Base-by-base conservation (phyloP, 805 yeast genomes). In the Yarrowia sp. region DNA sequence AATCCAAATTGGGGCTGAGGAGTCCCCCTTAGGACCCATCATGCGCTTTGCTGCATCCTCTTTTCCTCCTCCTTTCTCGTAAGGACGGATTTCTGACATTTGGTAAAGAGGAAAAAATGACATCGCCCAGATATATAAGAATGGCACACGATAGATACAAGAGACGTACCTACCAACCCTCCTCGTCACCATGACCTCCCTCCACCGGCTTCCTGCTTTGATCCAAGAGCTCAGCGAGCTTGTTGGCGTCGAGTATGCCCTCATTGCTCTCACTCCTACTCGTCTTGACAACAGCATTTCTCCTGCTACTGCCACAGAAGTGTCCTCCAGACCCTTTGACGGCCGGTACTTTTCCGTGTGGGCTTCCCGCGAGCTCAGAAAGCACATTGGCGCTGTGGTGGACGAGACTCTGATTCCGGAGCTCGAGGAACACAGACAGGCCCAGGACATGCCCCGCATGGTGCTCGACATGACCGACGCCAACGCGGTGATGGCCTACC, bases 391-490 rank as follows among this genome's bases (percentile, higher is more conserved):
- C 7, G n/a, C 42, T 18, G 33, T 35, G 3, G 42, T 51, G 10
- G 42, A 51, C 2, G 58, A 51, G 7, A 7, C 12, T 13, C 32
- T 51, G 24, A 24, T 29, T 13, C 58, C 58, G 6, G 33, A 32
- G 6, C 42, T 51, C 6, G 13, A 8, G 7, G 58, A 51, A 24
- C 42, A 33, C 32, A 51, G 35, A 14, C 22, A 24, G 16, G 58
- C 58, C 18, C 31, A 51, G 42, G 42, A 51, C 1, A 24, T 51
- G 22, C 58, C 58, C 2, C 58, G 58, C 6, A 39, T 29, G 9
- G n/a, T 16, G 22, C 6, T 51, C 2, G 42, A 51, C 12, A 24
- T 35, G 5, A 35, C 42, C 4, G 21, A 35, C 42, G 18, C 42
- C 4, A 24, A 13, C 13, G 24, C 22, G 6, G 32, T 51, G n/a